phyloP scores from a whole-genome alignment of 164 flowering plant species.

The Echeveria elegans region DNA sequence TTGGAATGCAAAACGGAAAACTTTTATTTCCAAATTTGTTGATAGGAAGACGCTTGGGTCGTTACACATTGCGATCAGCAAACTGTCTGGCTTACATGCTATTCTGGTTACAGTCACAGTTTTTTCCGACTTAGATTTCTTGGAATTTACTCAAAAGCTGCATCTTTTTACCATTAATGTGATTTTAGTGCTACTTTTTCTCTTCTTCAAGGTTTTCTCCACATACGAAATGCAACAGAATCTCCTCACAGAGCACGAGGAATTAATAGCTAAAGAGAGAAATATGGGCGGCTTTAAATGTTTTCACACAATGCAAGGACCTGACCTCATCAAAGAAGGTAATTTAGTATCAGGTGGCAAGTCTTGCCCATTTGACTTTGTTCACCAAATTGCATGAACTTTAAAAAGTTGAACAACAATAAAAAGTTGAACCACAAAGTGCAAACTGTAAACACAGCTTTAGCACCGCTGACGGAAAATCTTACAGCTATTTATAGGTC shows the following conservation, averaged over 20 bases:
- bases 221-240: constrained; percentile 1
- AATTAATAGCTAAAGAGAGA: neutral
- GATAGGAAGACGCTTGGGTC: neutral
- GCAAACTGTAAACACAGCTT: neutral
- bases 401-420: neutral
- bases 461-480: neutral
- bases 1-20: neutral
- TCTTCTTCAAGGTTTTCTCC: neutral
- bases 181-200: neutral
- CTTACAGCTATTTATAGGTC: neutral
- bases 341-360: neutral
- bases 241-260: neutral
- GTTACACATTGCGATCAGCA: neutral
- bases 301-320: neutral
- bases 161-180: neutral
- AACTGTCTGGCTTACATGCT: neutral
- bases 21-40: neutral
- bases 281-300: constrained; percentile 2
- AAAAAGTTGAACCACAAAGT: neutral
- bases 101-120: neutral
- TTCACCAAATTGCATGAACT: neutral
- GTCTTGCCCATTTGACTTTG: neutral
- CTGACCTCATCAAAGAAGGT: neutral
- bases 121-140: neutral
- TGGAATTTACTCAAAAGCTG: neutral